Percentiles rank a stretch among this genome's conserved stretches.
Evolutionary conservation across 192 early-diverging fungal genomes (phyloP).

Genomic region (Backusella luteola): DNA sequence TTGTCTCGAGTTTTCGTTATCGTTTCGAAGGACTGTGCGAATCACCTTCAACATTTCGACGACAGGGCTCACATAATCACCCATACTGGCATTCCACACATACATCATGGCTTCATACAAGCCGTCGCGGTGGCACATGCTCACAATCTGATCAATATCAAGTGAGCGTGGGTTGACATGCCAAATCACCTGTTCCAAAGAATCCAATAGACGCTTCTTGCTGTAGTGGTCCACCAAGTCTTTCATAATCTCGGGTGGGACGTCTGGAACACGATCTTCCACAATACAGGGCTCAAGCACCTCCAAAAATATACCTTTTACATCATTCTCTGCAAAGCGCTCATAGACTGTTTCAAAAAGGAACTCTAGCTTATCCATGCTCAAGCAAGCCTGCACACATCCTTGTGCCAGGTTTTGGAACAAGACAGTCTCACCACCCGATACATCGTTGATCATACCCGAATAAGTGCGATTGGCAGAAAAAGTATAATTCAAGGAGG

Average conservation of each 20-base stretch:
- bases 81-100: constrained; percentile 59
- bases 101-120: constrained; percentile 59
- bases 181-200: constrained; percentile 54
- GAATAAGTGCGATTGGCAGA: constrained; percentile 45
- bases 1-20: background rate
- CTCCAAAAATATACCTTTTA: constrained; percentile 50
- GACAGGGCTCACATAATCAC: constrained; percentile 60
- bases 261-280: constrained; percentile 45
- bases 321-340: constrained; percentile 44
- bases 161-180: constrained; percentile 54
- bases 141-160: constrained; percentile 58
- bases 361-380: constrained; percentile 50
- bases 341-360: constrained; percentile 58
- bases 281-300: constrained; percentile 54
- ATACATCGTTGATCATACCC: constrained; percentile 37
- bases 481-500: constrained; percentile 56
- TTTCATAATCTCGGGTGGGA: constrained; percentile 61
- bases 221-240: constrained; percentile 53
- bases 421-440: constrained; percentile 40
- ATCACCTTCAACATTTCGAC: constrained; percentile 56
- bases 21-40: constrained; percentile 35
- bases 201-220: constrained; percentile 38
- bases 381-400: constrained; percentile 54
- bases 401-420: constrained; percentile 48
- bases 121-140: constrained; percentile 50